Conservation (phyloP, 2,329 filamentous ascomycete species). For the Aspergillus clavatus region DNA sequence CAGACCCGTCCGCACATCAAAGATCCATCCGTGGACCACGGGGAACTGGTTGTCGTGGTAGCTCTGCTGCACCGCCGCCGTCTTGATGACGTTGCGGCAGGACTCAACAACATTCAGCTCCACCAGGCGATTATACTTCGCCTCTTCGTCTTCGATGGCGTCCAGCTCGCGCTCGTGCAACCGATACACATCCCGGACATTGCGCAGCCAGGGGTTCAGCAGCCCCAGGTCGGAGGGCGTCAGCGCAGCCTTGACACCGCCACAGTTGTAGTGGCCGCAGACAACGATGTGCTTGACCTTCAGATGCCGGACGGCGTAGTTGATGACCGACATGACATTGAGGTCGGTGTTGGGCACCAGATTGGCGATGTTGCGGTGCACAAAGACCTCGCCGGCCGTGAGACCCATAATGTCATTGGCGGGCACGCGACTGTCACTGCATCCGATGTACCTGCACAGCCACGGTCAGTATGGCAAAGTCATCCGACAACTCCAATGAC, state of each 20-base stretch:
- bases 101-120: conserved; percentile 30
- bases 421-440: conserved; percentile 29
- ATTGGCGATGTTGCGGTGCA: conserved; percentile 33
- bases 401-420: conserved; percentile 32
- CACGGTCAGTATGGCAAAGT: not conserved
- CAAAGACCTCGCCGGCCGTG: conserved; percentile 30
- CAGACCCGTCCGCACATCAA: conserved; percentile 63
- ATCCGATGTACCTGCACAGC: conserved; percentile 30
- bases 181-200: conserved; percentile 70
- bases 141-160: conserved; percentile 15
- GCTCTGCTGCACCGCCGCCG: conserved; percentile 53
- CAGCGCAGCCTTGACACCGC: conserved; percentile 58
- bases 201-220: conserved; percentile 64
- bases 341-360: conserved; percentile 28
- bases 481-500: too few relatives aligned
- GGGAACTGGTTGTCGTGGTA: conserved; percentile 61
- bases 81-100: conserved; percentile 37
- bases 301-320: conserved; percentile 29
- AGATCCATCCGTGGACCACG: conserved; percentile 70
- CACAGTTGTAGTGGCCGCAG: conserved; percentile 65
- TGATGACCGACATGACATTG: conserved; percentile 29
- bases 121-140: conserved; percentile 24
- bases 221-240: conserved; percentile 65
- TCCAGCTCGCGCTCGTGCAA: conserved; percentile 65
- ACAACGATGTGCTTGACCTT: conserved; percentile 64